Conservation (phyloP, 2,329 filamentous ascomycete species). For the Colletotrichum somersetense region DNA sequence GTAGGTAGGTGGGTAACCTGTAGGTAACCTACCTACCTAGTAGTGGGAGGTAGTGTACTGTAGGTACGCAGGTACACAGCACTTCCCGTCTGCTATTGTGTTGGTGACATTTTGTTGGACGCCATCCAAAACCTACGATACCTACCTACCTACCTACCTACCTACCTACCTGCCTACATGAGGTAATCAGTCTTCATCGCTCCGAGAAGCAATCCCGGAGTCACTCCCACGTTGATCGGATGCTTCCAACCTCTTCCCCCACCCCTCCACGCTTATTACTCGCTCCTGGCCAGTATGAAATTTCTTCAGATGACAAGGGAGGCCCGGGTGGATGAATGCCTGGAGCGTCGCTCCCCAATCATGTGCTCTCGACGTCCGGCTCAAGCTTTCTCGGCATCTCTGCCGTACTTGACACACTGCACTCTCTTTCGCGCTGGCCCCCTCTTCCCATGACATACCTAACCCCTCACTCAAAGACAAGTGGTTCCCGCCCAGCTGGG, state of each 20-base stretch:
- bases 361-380: background rate
- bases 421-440: background rate
- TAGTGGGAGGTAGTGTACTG: background rate
- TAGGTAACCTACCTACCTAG: no score
- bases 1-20: no score
- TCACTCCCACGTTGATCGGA: slow-evolving; percentile 30
- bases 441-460: background rate
- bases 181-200: background rate
- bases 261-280: slow-evolving; percentile 7
- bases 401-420: background rate
- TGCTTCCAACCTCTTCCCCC: slow-evolving; percentile 13
- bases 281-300: slow-evolving; percentile 21
- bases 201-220: slow-evolving; percentile 23
- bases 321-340: background rate
- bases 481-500: background rate
- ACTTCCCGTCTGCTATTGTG: slow-evolving; percentile 10
- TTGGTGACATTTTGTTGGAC: background rate
- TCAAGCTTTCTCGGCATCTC: slow-evolving; percentile 3
- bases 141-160: no score
- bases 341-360: background rate
- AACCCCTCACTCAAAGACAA: background rate
- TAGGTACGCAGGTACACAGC: no score
- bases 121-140: no score
- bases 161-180: no score
- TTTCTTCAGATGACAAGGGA: slow-evolving; percentile 30